Evolutionary conservation across 2,329 filamentous ascomycete species (phyloP), one percentile per base, ranked within the genome.

Genomic region (Sporothrix phasma): DNA sequence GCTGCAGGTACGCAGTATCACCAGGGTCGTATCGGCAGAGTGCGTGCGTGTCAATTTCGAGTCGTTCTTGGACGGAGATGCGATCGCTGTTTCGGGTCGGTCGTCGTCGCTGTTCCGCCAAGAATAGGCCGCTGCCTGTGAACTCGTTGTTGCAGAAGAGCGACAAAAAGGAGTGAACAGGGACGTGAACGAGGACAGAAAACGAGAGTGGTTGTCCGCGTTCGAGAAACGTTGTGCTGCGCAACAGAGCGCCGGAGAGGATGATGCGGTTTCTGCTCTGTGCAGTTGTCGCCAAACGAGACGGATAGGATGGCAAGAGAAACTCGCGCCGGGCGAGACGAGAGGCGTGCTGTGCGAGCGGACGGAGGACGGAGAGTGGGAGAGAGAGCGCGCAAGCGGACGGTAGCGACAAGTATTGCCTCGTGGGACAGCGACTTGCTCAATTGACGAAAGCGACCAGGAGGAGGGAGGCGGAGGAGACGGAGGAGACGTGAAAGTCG

Each of bases 281-380:
- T 34, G 24, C 45, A 39, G 56, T 17, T 34, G n/a, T n/a, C n/a
- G n/a, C n/a, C n/a, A n/a, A 22, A 43, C 34, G 10, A 31, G 39
- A 34, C n/a, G 39, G 41, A 41, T 19, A 41, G 41, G 54, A 31
- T 43, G 62, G 19, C n/a, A 61, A 45, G 51, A 49, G 51, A 8
- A 29, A 19, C 63, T 67, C 66, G 63, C 64, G 47, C 65, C 66
- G 49, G 66, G 64, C 64, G 66, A 67, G 62, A 37, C 45, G 39
- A n/a, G 31, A 53, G 49, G 49, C n/a, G 31, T 19, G 8, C 15
- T 37, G 31, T 54, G 19, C 29, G 51, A 39, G 29, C 29, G 49
- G 22, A 29, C 34, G 5, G 34, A 17, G 46, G 24, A 11, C 7
- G 26, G 29, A 45, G 15, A 13, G 15, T n/a, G 61, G 17, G 43